Conservation (phyloP, 495 filamentous ascomycete species). For the Lichenothelia convexa region DNA sequence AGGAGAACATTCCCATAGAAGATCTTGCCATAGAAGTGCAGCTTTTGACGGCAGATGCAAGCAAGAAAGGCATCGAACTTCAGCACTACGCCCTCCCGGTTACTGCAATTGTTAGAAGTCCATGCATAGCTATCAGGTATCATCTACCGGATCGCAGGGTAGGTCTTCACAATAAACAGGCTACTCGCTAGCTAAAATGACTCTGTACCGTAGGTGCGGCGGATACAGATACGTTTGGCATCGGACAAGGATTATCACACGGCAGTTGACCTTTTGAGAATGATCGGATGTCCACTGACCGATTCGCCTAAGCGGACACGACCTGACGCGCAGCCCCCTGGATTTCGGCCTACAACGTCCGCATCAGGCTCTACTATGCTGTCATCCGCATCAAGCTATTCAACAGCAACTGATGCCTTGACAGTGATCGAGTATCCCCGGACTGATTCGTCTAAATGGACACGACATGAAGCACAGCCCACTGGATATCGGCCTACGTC, state of each 20-base stretch:
- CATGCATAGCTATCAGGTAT: constrained; percentile 13
- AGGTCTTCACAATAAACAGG: not conserved
- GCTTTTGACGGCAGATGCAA: constrained; percentile 2
- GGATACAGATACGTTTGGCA: constrained; percentile 29
- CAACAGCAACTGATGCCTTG: too few relatives aligned
- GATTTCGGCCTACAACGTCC: too few relatives aligned
- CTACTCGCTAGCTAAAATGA: not conserved
- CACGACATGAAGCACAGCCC: too few relatives aligned
- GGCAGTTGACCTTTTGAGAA: constrained; percentile 14
- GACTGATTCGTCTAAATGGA: too few relatives aligned
- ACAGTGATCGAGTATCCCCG: too few relatives aligned
- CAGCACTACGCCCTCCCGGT: constrained; percentile 11
- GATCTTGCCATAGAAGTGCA: constrained; percentile 3
- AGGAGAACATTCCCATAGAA: constrained; percentile 10
- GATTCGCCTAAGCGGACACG: constrained; percentile 1
- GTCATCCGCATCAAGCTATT: too few relatives aligned
- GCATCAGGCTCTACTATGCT: too few relatives aligned
- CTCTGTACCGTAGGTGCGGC: constrained; percentile 18
- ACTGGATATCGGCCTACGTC: too few relatives aligned
- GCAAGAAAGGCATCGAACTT: constrained; percentile 2
- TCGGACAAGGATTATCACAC: constrained; percentile 19
- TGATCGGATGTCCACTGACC: constrained; percentile 16
- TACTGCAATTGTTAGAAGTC: constrained; percentile 7
- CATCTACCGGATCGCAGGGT: constrained; percentile 9
- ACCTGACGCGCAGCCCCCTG: too few relatives aligned